Evolutionary conservation across 768 basidiomycete genomes (phyloP).

Genomic region (Tricholoma sp.): DNA sequence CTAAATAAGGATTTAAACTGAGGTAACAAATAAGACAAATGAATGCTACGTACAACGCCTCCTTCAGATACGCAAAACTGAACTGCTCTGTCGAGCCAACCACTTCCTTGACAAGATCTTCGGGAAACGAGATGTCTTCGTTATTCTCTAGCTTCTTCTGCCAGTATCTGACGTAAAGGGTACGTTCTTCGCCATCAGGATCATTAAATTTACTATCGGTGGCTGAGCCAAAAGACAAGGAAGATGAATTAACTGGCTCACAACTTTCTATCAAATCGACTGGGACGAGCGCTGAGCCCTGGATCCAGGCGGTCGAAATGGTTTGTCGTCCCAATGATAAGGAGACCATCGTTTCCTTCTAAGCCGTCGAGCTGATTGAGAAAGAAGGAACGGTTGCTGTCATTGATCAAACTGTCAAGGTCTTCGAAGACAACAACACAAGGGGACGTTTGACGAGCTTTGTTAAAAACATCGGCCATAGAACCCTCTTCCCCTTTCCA

Average conservation of each 20-base stretch:
- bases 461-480: conserved; percentile 64
- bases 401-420: conserved; percentile 75
- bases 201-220: conserved; percentile 61
- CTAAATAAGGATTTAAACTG: conserved; percentile 30
- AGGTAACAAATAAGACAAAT: not conserved
- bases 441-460: conserved; percentile 66
- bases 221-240: not conserved
- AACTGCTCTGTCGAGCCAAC: conserved; percentile 60
- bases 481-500: conserved; percentile 58
- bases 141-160: conserved; percentile 67
- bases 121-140: conserved; percentile 60
- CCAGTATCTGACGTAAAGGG: conserved; percentile 74
- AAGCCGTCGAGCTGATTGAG: conserved; percentile 82
- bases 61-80: conserved; percentile 87
- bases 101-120: conserved; percentile 53
- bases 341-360: conserved; percentile 72
- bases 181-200: conserved; percentile 59
- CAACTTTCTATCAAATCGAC: conserved; percentile 86
- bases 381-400: conserved; percentile 80
- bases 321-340: conserved; percentile 78
- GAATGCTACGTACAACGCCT: conserved; percentile 67
- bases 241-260: conserved; percentile 29
- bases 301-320: conserved; percentile 79
- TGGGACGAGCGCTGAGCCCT: conserved; percentile 70
- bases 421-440: conserved; percentile 58